These are phyloP conservation scores for Periconia macrospinosa DNA, from an alignment of 2,329 filamentous ascomycete species.

Conservation along the genomic window DNA sequence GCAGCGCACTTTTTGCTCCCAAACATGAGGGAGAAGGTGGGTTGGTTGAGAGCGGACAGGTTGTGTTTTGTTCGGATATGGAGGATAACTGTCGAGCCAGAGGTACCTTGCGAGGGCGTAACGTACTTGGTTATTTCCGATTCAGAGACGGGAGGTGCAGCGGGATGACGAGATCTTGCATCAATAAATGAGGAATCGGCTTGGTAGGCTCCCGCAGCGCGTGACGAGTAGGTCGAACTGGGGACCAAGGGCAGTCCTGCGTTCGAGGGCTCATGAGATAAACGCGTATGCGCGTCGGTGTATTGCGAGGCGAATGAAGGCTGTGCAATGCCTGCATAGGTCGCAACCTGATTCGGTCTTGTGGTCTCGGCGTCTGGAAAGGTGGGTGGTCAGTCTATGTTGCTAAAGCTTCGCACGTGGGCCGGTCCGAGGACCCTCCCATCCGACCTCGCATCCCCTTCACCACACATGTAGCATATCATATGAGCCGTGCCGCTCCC, in stretches of 20 bases:
- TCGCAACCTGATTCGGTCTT: conserved; percentile 61
- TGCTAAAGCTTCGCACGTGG: conserved; percentile 42
- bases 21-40: conserved; percentile 68
- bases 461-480: conserved; percentile 20
- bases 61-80: conserved; percentile 77
- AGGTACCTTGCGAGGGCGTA: conserved; percentile 69
- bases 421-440: conserved; percentile 35
- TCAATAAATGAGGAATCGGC: conserved; percentile 59
- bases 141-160: conserved; percentile 45
- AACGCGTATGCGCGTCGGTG: conserved; percentile 52
- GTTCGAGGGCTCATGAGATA: conserved; percentile 52
- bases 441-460: conserved; percentile 40
- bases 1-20: conserved; percentile 74
- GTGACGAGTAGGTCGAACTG: conserved; percentile 54
- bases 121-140: conserved; percentile 64
- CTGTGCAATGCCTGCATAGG: conserved; percentile 52
- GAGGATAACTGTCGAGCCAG: conserved; percentile 71
- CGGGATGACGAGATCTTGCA: conserved; percentile 58
- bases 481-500: conserved; percentile 39
- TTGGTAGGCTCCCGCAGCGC: conserved; percentile 42
- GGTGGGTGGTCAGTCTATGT: conserved; percentile 50
- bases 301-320: conserved; percentile 54
- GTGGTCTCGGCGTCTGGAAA: conserved; percentile 61
- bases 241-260: conserved; percentile 50
- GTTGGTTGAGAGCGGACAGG: conserved; percentile 56